Base-by-base conservation (phyloP, 495 filamentous ascomycete species). In the Xylaria longipes region DNA sequence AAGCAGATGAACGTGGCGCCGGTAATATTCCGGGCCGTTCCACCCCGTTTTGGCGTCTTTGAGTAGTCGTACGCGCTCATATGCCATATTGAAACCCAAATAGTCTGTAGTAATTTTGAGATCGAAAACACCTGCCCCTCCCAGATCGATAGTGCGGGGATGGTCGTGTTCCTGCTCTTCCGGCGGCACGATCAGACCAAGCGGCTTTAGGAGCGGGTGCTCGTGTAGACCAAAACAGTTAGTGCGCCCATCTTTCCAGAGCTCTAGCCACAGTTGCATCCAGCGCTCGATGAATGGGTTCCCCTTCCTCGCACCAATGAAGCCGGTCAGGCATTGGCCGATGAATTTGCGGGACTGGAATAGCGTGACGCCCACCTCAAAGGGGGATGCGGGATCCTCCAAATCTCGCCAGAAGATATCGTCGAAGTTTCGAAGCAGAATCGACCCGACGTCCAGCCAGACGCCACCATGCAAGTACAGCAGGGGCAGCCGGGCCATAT, bases 371-470 rank as follows among this genome's bases (percentile, higher is more conserved):
- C 65, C 68, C 31, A 82, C 73, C 39, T 74, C 73, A 65, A 74
- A 83, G 1, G 79, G 80, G 14, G 68, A 71, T 2, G 0, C 43
- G 0, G 75, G 70, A 65, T 83, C 81, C 66, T 71, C 77, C n/a
- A 83, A 64, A 50, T 73, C 70, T 25, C 65, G 72, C 81, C 81
- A 82, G 64, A 78, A 80, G 67, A 81, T 79, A 33, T 74, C 70
- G 37, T 83, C 81, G 29, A 81, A 60, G 66, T 73, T 69, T 25
- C 77, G 70, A 45, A 81, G 68, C 35, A 83, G 61, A 5, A 76
- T 27, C 25, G 52, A 72, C 0, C 80, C 81, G 9, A 75, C 79
- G 60, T 83, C 81, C 62, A 80, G 71, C 70, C 72, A 83, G 1
- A 81, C 70, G 12, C 81, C 78, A 0, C 79, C 81, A 66, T 81